Evolutionary conservation across 2,329 filamentous ascomycete species (phyloP).

Genomic region (Colletotrichum godetiae): DNA sequence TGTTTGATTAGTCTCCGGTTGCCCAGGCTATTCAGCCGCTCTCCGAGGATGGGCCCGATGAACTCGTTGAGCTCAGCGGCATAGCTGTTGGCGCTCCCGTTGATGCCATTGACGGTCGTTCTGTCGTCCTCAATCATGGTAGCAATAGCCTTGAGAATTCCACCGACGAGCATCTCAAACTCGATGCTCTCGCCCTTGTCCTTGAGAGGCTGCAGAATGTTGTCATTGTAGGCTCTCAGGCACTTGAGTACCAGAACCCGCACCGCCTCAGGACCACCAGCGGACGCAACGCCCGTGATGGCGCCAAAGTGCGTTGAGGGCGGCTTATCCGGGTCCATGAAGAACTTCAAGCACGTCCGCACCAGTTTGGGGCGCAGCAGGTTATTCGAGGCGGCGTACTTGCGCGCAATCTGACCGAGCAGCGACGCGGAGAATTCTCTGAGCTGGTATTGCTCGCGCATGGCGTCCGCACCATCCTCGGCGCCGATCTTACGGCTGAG

Average conservation of each 20-base stretch:
- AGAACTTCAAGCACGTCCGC: conserved; percentile 91
- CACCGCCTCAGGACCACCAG: conserved; percentile 75
- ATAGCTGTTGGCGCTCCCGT: conserved; percentile 48
- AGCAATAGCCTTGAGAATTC: conserved; percentile 64
- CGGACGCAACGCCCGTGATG: conserved; percentile 80
- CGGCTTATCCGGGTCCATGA: conserved; percentile 87
- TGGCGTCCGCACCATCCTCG: conserved; percentile 61
- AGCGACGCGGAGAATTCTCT: conserved; percentile 87
- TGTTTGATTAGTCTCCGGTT: conserved; percentile 61
- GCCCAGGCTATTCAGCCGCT: conserved; percentile 56
- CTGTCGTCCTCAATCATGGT: conserved; percentile 50
- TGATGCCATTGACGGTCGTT: conserved; percentile 31
- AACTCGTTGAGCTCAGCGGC: conserved; percentile 63
- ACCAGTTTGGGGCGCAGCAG: conserved; percentile 89
- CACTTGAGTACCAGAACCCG: conserved; percentile 67
- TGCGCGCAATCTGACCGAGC: conserved; percentile 80
- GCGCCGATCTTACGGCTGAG: conserved; percentile 83
- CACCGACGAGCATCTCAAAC: conserved; percentile 66
- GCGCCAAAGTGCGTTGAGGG: conserved; percentile 90
- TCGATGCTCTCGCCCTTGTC: conserved; percentile 64
- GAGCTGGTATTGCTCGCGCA: conserved; percentile 78
- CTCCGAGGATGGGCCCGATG: conserved; percentile 65
- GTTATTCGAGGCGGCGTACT: conserved; percentile 84
- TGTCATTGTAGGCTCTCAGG: conserved; percentile 63
- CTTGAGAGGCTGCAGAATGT: conserved; percentile 64